Base-by-base conservation (phyloP, 192 early-diverging fungal species). In the Coemansia brasiliensis region DNA sequence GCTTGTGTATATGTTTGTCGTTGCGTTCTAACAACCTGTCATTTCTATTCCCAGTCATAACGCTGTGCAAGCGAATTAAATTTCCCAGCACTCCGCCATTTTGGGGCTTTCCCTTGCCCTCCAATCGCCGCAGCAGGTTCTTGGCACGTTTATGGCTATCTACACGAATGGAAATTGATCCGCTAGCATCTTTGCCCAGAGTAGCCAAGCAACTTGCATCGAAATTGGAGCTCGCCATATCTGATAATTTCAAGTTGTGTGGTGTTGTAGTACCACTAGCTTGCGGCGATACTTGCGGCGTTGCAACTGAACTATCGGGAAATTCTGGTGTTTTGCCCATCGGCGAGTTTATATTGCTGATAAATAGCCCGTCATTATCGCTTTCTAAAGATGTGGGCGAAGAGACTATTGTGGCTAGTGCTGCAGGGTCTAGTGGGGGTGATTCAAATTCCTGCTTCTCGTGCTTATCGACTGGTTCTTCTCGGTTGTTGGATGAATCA, bases 181-280 rank as follows among this genome's bases (percentile, higher is more conserved):
- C 50, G 49, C 26, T 29, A 37, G 16, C 41, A 18, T 69, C 59
- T 18, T 52, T 57, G 12, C 67, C 67, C 26, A 69, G 11, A 5
- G 67, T 52, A 11, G 67, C 67, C 17, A 69, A 27, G 37, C 55
- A 52, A 55, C 57, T 69, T 18, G 67, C 67, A 37, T 69, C 67
- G 53, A 69, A 69, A 39, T 69, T 69, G 20, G 67, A 69, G 10
- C n/a, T n/a, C n/a, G 50, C 50, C 25, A 52, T 37, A 6, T 52
- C 50, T 15, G 20, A 32, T 15, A 25, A 49, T 26, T 49, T 25
- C 24, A 49, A n/a, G 24, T 15, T 49, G 26, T 49, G 46, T 4
- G 46, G 46, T 7, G 46, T 49, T 25, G 26, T 25, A 13, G 26
- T n/a, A 3, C 46, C 24, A 13, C 46, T 49, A 3, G 46, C n/a